These are phyloP conservation scores for Chaetomium cochliodes DNA, from an alignment of 495 filamentous ascomycete genomes.

Conservation along the genomic window DNA sequence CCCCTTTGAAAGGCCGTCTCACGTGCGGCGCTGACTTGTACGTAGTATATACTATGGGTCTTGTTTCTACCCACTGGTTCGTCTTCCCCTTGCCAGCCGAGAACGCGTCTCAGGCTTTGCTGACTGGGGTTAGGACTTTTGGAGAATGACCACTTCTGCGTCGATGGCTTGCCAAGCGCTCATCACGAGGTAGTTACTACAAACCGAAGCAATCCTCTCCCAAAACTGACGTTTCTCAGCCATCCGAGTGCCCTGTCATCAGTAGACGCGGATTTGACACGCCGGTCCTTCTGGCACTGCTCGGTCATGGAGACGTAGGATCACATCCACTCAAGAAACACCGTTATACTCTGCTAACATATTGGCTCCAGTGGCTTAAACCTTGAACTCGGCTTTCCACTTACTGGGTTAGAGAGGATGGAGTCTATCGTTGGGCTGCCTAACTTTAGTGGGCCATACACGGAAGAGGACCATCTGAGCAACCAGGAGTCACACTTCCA, in stretches of 20 bases:
- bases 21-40: not conserved
- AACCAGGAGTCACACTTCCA: constrained; percentile 53
- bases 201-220: too few relatives aligned
- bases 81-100: constrained; percentile 11
- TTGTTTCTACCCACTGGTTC: constrained; percentile 51
- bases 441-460: constrained; percentile 48
- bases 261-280: constrained; percentile 50
- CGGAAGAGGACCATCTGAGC: constrained; percentile 48
- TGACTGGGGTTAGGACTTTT: constrained; percentile 52
- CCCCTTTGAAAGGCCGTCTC: not conserved
- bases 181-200: constrained; percentile 45
- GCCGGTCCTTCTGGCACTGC: constrained; percentile 59
- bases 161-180: constrained; percentile 55
- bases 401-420: constrained; percentile 51
- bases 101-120: not conserved
- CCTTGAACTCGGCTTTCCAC: constrained; percentile 56
- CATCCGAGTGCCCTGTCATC: constrained; percentile 50
- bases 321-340: not conserved
- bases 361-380: constrained; percentile 44
- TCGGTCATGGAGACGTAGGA: constrained; percentile 57
- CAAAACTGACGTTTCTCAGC: constrained; percentile 33
- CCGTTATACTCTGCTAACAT: constrained; percentile 8
- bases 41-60: constrained; percentile 53
- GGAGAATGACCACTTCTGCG: constrained; percentile 54
- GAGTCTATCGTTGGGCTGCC: constrained; percentile 54